These are phyloP conservation scores for Vitellaria paradoxa DNA, from an alignment of 179 eudicot species.

Conservation along the genomic window DNA sequence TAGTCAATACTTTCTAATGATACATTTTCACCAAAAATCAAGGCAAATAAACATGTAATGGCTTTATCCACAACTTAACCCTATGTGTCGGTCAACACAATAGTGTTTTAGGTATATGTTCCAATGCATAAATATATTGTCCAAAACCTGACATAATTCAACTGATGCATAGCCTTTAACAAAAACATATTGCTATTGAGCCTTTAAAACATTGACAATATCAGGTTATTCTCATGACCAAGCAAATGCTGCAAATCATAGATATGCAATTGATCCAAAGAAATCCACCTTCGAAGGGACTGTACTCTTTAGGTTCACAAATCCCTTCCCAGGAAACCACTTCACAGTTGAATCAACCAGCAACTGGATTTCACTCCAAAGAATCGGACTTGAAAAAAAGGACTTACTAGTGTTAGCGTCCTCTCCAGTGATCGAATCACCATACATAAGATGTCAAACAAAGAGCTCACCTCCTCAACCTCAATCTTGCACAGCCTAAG, in stretches of 20 bases:
- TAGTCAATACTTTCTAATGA: neutral
- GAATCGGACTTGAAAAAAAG: neutral
- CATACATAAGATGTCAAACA: neutral
- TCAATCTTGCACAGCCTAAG: constrained; percentile 6
- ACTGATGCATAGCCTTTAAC: neutral
- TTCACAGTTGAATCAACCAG: neutral
- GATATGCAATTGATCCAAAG: neutral
- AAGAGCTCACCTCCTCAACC: neutral
- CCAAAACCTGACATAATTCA: constrained; percentile 7
- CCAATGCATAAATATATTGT: neutral
- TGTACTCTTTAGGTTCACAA: neutral
- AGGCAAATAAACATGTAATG: neutral
- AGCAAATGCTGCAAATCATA: neutral
- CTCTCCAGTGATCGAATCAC: neutral
- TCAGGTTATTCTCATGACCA: neutral
- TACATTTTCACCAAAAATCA: neutral
- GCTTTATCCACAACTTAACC: constrained; percentile 10
- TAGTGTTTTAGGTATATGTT: neutral
- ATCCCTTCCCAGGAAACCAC: neutral
- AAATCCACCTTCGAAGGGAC: constrained; percentile 1
- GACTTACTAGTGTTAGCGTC: neutral
- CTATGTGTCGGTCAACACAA: neutral
- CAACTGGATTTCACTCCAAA: neutral
- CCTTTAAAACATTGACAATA: neutral
- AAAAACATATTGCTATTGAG: neutral